A percentile compares a stretch with the other conserved stretches of the same genome.
Conservation (phyloP, 208 protist species). For the Crithidia sp. region DNA sequence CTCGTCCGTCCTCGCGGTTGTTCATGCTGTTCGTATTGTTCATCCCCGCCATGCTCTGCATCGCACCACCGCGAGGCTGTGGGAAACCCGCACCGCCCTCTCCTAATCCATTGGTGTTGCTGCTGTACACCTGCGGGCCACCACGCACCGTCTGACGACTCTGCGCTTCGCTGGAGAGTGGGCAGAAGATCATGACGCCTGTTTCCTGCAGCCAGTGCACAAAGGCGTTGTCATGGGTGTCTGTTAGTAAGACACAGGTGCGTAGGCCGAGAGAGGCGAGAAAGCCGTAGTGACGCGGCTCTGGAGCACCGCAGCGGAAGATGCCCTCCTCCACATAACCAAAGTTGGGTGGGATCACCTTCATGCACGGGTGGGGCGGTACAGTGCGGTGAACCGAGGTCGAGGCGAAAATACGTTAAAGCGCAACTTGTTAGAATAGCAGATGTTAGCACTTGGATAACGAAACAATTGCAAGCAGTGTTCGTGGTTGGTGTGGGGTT, state of each 20-base stretch:
- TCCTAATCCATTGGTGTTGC: no score
- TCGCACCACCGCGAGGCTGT: constrained; percentile 8
- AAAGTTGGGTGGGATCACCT: constrained; percentile 95
- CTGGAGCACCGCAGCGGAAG: constrained; percentile 96
- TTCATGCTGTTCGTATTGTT: constrained; percentile 2
- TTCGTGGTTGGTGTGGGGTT: no score
- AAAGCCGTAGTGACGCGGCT: constrained; percentile 97
- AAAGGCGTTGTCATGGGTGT: constrained; percentile 92
- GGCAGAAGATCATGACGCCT: constrained; percentile 82
- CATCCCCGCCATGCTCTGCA: background rate
- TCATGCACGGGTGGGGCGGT: constrained; percentile 43
- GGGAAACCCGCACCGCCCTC: background rate
- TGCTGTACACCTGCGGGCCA: constrained; percentile 11
- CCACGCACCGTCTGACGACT: constrained; percentile 2
- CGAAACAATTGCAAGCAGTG: no score
- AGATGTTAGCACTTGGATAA: no score
- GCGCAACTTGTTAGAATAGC: background rate
- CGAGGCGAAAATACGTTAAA: constrained; percentile 8
- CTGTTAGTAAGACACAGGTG: constrained; percentile 96
- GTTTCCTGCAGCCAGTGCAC: constrained; percentile 94
- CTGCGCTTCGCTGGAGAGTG: constrained; percentile 40
- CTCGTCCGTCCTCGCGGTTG: background rate
- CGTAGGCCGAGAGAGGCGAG: constrained; percentile 95
- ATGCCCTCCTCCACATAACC: constrained; percentile 97
- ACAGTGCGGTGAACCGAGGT: background rate